Evolutionary conservation across 2,329 filamentous ascomycete species (phyloP).

Genomic region (Colletotrichum plurivorum): DNA sequence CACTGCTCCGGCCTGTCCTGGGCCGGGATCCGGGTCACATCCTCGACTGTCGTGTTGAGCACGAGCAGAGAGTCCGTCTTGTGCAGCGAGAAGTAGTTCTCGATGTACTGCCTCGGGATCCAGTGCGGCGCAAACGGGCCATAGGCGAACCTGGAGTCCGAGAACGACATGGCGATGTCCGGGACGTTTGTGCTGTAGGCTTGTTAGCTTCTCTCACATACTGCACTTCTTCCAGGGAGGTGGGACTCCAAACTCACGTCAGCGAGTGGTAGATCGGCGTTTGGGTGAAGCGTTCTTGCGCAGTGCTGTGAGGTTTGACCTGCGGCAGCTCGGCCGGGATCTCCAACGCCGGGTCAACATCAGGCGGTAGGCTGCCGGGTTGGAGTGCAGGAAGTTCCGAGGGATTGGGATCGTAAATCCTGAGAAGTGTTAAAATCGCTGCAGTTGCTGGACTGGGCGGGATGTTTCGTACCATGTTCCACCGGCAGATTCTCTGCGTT

Average conservation of each 20-base stretch:
- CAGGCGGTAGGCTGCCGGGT: constrained; percentile 60
- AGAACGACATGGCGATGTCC: constrained; percentile 69
- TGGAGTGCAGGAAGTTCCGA: constrained; percentile 49
- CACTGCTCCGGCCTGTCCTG: constrained; percentile 50
- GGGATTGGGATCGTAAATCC: constrained; percentile 66
- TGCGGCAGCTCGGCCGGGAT: constrained; percentile 59
- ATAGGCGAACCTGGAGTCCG: constrained; percentile 66
- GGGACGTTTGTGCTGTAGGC: constrained; percentile 66
- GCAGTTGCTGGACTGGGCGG: too few species aligned
- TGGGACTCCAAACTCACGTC: constrained; percentile 55
- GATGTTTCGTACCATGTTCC: constrained; percentile 57
- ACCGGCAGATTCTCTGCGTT: constrained; percentile 57
- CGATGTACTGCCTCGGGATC: constrained; percentile 68
- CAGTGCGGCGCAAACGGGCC: constrained; percentile 70
- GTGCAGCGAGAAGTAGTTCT: constrained; percentile 68
- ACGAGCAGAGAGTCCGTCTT: constrained; percentile 60
- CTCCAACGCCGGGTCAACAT: constrained; percentile 60
- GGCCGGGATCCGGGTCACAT: constrained; percentile 54
- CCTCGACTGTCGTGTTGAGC: constrained; percentile 67
- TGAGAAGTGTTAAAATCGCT: constrained; percentile 41
- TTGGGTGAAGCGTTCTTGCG: constrained; percentile 60
- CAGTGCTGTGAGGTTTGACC: constrained; percentile 52
- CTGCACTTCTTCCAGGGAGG: too few species aligned
- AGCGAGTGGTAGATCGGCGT: constrained; percentile 67
- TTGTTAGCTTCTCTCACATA: too few species aligned